Conservation (phyloP, 305 asterid genomes). For the Stenogyne calaminthoides region DNA sequence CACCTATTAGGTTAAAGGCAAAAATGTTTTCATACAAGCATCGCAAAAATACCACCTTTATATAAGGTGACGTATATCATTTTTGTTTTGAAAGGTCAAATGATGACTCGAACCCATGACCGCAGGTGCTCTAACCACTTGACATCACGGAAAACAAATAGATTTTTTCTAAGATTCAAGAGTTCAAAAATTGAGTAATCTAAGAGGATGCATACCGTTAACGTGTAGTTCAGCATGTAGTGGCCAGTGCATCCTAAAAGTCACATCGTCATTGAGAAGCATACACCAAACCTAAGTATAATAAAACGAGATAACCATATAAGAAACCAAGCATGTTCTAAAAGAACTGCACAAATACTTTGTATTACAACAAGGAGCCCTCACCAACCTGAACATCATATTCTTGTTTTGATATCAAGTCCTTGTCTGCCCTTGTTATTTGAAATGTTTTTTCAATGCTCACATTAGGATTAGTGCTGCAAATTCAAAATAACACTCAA, state of each 20-base stretch:
- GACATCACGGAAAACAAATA: too few relatives aligned
- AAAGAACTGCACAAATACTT: slow-evolving; percentile 17
- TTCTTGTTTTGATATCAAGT: slow-evolving; percentile 76
- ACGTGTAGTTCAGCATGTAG: slow-evolving; percentile 90
- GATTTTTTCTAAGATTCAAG: slow-evolving; percentile 9
- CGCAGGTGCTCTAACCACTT: too few relatives aligned
- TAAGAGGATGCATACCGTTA: slow-evolving; percentile 66
- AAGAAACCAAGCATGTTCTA: slow-evolving; percentile 21
- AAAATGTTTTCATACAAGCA: slow-evolving; percentile 17
- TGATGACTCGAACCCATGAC: too few relatives aligned
- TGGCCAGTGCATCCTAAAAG: slow-evolving; percentile 99
- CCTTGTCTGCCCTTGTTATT: slow-evolving; percentile 84
- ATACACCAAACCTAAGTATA: slow-evolving; percentile 92
- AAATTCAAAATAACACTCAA: slow-evolving; percentile 22
- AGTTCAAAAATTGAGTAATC: slow-evolving; percentile 26
- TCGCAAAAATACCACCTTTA: neutral
- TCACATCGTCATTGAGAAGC: slow-evolving; percentile 98
- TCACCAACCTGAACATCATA: slow-evolving; percentile 88
- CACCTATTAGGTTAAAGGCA: slow-evolving; percentile 51
- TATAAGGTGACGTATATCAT: slow-evolving; percentile 17
- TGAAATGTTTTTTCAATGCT: slow-evolving; percentile 89
- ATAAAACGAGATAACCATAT: slow-evolving; percentile 20
- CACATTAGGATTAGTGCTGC: slow-evolving; percentile 78
- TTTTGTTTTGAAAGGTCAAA: too few relatives aligned
- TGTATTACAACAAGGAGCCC: slow-evolving; percentile 16